These are phyloP conservation scores for Spathaspora sp. DNA, from an alignment of 1,139 yeast genomes.

Conservation along the genomic window DNA sequence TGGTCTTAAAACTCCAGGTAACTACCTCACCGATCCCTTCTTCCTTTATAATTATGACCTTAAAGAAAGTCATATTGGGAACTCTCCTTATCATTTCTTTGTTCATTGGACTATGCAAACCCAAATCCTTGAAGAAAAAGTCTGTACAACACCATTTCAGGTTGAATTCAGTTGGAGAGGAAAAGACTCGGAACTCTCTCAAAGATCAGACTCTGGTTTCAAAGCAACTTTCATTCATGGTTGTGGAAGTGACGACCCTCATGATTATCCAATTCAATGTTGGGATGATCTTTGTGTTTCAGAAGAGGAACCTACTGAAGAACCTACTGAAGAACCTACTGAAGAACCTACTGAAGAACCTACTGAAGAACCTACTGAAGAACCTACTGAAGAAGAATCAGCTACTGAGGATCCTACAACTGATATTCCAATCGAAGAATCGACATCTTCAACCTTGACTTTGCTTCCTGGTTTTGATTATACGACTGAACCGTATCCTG, in stretches of 20 bases:
- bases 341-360: too few relatives aligned
- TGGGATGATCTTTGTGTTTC: not conserved
- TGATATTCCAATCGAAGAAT: too few relatives aligned
- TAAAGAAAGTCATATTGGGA: not conserved
- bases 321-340: too few relatives aligned
- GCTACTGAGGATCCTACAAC: too few relatives aligned
- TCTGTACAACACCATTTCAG: not conserved
- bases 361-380: too few relatives aligned
- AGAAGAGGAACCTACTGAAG: too few relatives aligned
- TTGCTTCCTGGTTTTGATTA: too few relatives aligned
- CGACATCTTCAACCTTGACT: too few relatives aligned
- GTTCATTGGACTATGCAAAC: not conserved
- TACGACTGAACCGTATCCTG: too few relatives aligned
- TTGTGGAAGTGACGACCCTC: not conserved
- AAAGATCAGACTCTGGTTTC: not conserved
- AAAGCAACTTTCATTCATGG: not conserved
- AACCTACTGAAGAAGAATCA: too few relatives aligned
- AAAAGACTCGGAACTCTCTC: too few relatives aligned
- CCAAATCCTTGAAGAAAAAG: not conserved
- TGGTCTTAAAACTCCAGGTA: not conserved
- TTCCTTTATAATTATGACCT: not conserved
- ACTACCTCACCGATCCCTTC: not conserved
- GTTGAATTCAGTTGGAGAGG: not conserved
- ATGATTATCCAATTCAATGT: not conserved
- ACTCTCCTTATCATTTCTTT: not conserved